A percentile compares a stretch with the other conserved stretches of the same genome.
Evolutionary conservation across 345 rosid genomes (phyloP).

Genomic region (Moringa oleifera): DNA sequence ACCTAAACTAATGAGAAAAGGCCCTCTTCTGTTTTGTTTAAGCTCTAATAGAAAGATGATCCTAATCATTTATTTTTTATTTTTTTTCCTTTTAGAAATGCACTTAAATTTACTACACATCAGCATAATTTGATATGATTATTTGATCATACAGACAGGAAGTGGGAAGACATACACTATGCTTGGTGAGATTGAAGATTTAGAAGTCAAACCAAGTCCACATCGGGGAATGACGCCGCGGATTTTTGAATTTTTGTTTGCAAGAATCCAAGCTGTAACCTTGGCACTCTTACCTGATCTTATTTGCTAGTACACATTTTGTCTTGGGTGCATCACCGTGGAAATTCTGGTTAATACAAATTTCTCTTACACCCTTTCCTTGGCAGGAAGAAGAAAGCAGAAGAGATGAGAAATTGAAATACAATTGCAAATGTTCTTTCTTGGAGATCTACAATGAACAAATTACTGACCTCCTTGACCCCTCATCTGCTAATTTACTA

Average conservation of each 20-base stretch:
- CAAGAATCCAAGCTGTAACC: constrained; percentile 88
- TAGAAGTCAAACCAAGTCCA: constrained; percentile 75
- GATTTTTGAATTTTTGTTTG: constrained; percentile 94
- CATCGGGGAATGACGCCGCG: constrained; percentile 94
- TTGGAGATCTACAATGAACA: constrained; percentile 96
- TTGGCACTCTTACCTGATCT: constrained; percentile 16
- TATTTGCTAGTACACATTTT: not conserved
- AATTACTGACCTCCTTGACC: constrained; percentile 93
- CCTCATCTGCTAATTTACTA: constrained; percentile 78
- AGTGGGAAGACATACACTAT: constrained; percentile 98
- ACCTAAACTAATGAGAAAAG: too few relatives aligned
- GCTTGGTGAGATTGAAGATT: constrained; percentile 80
- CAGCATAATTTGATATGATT: constrained; percentile 3
- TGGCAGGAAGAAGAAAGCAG: constrained; percentile 93
- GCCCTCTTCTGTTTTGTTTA: too few relatives aligned
- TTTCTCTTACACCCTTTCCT: constrained; percentile 8
- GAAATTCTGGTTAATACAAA: not conserved
- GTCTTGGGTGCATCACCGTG: not conserved
- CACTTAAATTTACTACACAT: not conserved
- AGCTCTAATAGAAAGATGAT: too few relatives aligned
- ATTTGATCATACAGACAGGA: constrained; percentile 66
- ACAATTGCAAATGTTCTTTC: constrained; percentile 94
- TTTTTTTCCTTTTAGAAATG: not conserved
- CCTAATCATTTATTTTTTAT: not conserved
- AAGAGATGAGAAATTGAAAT: constrained; percentile 77